Base-by-base conservation (phyloP, 345 rosid species). In the Brassica carinata region DNA sequence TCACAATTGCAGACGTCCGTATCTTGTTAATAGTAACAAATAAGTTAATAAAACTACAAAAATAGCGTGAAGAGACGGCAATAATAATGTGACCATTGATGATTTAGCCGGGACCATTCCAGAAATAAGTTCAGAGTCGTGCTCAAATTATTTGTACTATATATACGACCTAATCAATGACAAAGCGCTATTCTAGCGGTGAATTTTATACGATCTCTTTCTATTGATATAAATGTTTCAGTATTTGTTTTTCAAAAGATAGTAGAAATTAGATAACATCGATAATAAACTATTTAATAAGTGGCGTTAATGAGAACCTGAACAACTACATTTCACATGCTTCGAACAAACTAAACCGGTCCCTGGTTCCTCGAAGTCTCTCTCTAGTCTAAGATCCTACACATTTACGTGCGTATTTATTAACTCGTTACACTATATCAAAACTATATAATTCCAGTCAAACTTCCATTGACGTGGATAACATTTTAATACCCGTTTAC, bases 21-120 rank as follows among this genome's bases (percentile, higher is more conserved):
- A 74, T 75, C 64, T 40, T 26, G 27, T 58, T 53, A 55, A 57
- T 26, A 29, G 31, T 48, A 48, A 48, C 78, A 40, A 14, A 57
- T 51, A 34, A 34, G 77, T 72, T 67, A 72, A 72, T 57, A 58
- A 66, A 57, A 58, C 45, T 4, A 80, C 80, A 70, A 80, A 48
- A 80, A 71, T 55, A 70, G 69, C 76, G 83, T 75, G 76, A 80
- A 75, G 76, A 64, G 72, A 70, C 72, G 79, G 80, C 79, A 80
- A 75, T 55, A 80, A 70, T 75, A 70, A 80, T 80, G 76, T 75
- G 79, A 80, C 30, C 61, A 34, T 18, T 75, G 72, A 69, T 75
- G 76, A 75, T 75, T 69, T 72, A 70, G 26, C 63, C 33, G 76
- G 83, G 80, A 81, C 83, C 83, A 81, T 74, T 74, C 75, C 79